A percentile compares a stretch with the other conserved stretches of the same genome.
These are phyloP conservation scores for Verticillium alfalfae DNA, from an alignment of 2,329 filamentous ascomycete genomes.

Conservation along the genomic window DNA sequence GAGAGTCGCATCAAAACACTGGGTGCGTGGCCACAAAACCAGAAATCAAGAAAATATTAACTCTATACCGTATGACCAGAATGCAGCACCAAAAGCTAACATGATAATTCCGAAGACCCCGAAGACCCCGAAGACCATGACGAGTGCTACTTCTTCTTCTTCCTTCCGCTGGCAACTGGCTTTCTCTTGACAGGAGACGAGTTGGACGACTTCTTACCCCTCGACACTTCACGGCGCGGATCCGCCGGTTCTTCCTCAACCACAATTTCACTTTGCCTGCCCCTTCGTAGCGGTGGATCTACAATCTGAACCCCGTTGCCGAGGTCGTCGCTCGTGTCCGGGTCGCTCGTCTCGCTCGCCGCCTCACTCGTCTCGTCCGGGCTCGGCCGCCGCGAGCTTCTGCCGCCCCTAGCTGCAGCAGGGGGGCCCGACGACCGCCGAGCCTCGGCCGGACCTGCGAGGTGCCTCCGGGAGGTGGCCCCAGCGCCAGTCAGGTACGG, in stretches of 20 bases:
- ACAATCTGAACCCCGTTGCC: constrained; percentile 26
- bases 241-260: constrained; percentile 28
- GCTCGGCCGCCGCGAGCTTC: constrained; percentile 21
- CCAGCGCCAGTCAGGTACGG: constrained; percentile 25
- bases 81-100: neutral
- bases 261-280: constrained; percentile 30
- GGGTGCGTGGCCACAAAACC: neutral
- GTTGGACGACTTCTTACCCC: constrained; percentile 32
- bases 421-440: constrained; percentile 18
- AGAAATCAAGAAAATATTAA: constrained; percentile 1
- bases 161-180: constrained; percentile 20
- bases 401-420: constrained; percentile 24
- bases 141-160: constrained; percentile 25
- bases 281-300: constrained; percentile 16
- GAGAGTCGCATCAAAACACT: neutral
- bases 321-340: constrained; percentile 27
- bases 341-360: constrained; percentile 22
- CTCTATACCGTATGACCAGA: constrained; percentile 4
- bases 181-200: constrained; percentile 34
- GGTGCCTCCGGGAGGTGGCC: constrained; percentile 27
- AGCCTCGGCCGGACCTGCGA: constrained; percentile 26
- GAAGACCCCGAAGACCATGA: neutral
- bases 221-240: constrained; percentile 18
- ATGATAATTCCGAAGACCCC: neutral
- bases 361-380: constrained; percentile 28